Base-by-base conservation (phyloP, 2,329 filamentous ascomycete species). In the Aspergillus hortae region DNA sequence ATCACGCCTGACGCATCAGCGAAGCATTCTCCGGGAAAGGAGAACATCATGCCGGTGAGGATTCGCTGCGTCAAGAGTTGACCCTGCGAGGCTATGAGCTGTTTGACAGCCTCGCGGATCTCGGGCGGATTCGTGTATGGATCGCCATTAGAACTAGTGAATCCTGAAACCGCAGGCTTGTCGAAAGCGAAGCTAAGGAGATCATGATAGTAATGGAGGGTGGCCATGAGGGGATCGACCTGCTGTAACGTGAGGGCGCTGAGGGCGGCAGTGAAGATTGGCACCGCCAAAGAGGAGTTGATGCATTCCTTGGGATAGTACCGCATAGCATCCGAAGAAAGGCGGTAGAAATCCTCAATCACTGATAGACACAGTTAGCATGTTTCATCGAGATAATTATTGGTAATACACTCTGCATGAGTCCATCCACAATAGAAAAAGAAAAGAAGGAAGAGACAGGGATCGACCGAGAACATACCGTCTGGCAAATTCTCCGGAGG, bases 11-110 rank as follows among this genome's bases (percentile, higher is more conserved):
- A 96, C 14, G 91, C 92, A 67, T 99, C 94, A 0, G 92, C 87
- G 66, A 97, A 95, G 74, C 92, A 96, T 70, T 97, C 94, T 41
- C 89, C 84, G 0, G 94, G 95, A 74, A 99, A 99, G 0, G 88
- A 95, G 69, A 96, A 96, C 92, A 99, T 97, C 92, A 99, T 95
- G 54, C 94, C 94, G 1, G 92, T 94, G 76, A 99, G 80, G 52
- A 95, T 86, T 57, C 92, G 88, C 72, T 96, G 92, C 6, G 94
- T 86, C 25, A 99, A 78, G 51, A 84, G 76, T 64, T 90, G 86
- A 35, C 94, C 91, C 57, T 91, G 85, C 1, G 79, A 75, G 2
- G 80, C 58, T 21, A 95, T 75, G 48, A 96, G 80, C 54, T 83
- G 80, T 69, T 87, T 89, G 53, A 97, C 87, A 6, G 86, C 81